Conservation (phyloP, 208 protist species). For the Wallacemonas collosoma region DNA sequence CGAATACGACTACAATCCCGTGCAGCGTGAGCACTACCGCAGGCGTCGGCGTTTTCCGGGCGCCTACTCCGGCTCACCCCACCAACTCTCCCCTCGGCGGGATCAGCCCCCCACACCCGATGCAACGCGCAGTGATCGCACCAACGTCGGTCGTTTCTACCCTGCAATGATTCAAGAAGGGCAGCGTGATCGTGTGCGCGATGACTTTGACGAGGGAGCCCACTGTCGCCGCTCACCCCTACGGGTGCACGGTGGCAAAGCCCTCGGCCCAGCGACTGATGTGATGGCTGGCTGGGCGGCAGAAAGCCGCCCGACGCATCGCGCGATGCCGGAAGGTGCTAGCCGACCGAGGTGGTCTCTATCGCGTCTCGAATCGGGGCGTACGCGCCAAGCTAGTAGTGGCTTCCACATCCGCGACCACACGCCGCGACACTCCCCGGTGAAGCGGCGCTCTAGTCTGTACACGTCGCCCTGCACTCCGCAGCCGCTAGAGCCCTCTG, state of each 20-base stretch:
- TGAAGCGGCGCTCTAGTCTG: not conserved
- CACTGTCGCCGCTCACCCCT: too few relatives aligned
- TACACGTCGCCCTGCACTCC: not conserved
- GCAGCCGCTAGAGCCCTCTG: not conserved
- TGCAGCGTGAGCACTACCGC: conserved; percentile 12
- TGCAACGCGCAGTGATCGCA: not conserved
- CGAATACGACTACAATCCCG: not conserved
- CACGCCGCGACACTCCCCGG: not conserved
- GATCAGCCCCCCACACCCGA: not conserved
- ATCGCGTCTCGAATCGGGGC: not conserved
- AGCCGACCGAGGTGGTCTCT: not conserved
- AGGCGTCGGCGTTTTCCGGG: conserved; percentile 1
- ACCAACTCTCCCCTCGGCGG: not conserved
- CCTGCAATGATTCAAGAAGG: not conserved
- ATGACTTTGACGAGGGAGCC: not conserved
- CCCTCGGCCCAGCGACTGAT: too few relatives aligned
- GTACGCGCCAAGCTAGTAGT: not conserved
- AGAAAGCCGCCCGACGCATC: too few relatives aligned
- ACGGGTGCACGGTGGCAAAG: too few relatives aligned
- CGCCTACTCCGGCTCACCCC: not conserved
- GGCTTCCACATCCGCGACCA: not conserved
- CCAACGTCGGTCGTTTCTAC: conserved; percentile 10
- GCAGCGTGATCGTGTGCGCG: not conserved
- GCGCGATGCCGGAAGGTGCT: too few relatives aligned
- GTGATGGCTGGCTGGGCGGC: too few relatives aligned